Evolutionary conservation across 129 eudicot species (phyloP), one percentile per base, ranked within the genome.

Genomic region (Rutidosis leptorrhynchoides): DNA sequence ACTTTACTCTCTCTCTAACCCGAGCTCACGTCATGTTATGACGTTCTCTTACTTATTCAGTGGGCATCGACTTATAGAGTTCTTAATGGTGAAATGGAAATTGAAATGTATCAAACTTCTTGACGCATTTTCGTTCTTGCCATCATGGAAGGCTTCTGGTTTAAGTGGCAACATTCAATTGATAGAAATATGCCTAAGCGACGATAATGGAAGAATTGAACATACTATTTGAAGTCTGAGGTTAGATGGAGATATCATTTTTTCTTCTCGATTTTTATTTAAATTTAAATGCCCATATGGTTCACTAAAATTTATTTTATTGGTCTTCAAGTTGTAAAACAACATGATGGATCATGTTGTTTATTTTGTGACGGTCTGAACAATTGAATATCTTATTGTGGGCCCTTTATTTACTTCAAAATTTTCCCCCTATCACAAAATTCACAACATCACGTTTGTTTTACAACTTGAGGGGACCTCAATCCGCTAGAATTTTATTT

Each of bases 61-160:
- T 52, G 98, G 98, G 72, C 98, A 93, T 84, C 96, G 74, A 72
- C 96, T 93, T 6, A 84, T 93, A 19, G 98, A 86, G 80, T 93
- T 93, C 79, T 73, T 89, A 76, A 74, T 89, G 98, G 86, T 80
- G 78, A 93, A 93, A 71, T 93, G 98, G 98, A 76, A 87, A 21
- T 76, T 93, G 67, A 93, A 86, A 73, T 88, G 92, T 69, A 73
- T 74, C 58, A 89, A 86, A 74, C 96, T 93, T 74, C 74, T 86
- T 29, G 96, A 88, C 66, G 96, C 89, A 61, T 93, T 85, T 69
- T 83, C 96, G 4, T 82, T 93, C 76, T 62, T 93, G 83, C 95
- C 96, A 70, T 57, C 82, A 16, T 65, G 77, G 79, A 93, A 93
- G 81, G 85, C 98, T 58, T 74, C 87, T 32, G 77, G 82, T 23